phyloP scores from a whole-genome alignment of 2,329 filamentous ascomycete genomes.

The Aspergillus candidus region DNA sequence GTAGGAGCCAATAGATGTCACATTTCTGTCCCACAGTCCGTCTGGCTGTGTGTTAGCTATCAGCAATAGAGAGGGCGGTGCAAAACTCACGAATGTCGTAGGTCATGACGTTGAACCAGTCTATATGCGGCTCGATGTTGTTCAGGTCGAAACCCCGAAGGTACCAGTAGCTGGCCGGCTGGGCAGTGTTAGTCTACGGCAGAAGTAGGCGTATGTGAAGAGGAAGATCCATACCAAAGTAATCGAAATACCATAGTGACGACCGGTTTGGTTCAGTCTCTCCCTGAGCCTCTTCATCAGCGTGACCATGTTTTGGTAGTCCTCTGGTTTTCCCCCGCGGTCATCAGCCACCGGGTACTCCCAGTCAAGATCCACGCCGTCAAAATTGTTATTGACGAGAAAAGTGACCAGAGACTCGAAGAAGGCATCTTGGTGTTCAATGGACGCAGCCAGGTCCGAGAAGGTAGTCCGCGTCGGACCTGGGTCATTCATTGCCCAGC shows the following conservation, averaged over 20 bases:
- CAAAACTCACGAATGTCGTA: constrained; percentile 15
- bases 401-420: constrained; percentile 12
- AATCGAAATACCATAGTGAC: constrained; percentile 3
- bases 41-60: constrained; percentile 2
- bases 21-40: constrained; percentile 18
- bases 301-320: constrained; percentile 8
- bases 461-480: constrained; percentile 13
- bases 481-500: constrained; percentile 21
- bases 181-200: not conserved
- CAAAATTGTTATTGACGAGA: constrained; percentile 7
- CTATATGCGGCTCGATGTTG: constrained; percentile 8
- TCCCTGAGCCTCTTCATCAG: constrained; percentile 5
- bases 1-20: constrained; percentile 7
- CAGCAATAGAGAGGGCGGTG: not conserved
- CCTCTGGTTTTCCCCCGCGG: constrained; percentile 5
- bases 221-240: constrained; percentile 6
- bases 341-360: constrained; percentile 13
- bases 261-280: constrained; percentile 1
- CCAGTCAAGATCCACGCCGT: constrained; percentile 14
- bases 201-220: not conserved
- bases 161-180: constrained; percentile 14
- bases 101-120: constrained; percentile 19
- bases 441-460: constrained; percentile 13
- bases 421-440: constrained; percentile 7
- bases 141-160: constrained; percentile 10